Base-by-base conservation (phyloP, 2,329 filamentous ascomycete species). In the Alternaria ethzedia region DNA sequence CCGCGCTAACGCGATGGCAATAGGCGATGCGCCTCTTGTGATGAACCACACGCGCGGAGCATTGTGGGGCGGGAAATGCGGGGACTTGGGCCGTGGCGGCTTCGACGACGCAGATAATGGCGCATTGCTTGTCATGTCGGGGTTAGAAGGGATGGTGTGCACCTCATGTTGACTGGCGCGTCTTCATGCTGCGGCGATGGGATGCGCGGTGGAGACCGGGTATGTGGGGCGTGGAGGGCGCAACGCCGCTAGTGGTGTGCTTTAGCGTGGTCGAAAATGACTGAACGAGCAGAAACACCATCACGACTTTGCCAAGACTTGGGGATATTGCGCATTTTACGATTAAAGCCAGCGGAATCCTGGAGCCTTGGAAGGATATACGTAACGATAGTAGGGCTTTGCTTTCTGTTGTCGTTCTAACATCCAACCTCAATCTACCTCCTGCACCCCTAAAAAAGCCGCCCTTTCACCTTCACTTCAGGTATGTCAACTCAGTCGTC, bases 41-140 rank as follows among this genome's bases (percentile, higher is more conserved):
- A 99, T 84, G 76, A 99, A 90, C 96, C 96, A 98, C 74, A 95
- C 93, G 75, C 95, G 90, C 54, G 94, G 94, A 54, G 85, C 85
- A 75, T 86, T 85, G 78, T 89, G 87, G 28, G 84, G 82, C 45
- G 88, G 88, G 70, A 89, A 89, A 64, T 86, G 86, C 46, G 83
- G 83, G 9, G 78, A 80, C 32, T 71, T 75, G 20, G 78, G 76
- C 30, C 79, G 76, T 43, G 73, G 67, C 28, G 77, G 75, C 63
- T 77, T 75, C 6, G 74, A 71, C 20, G 75, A 70, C 64, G 20
- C 17, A 4, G 75, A 70, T 64, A 61, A 45, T 57, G 64, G 65
- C 20, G 61, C 63, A 25, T 32, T 63, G 21, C 61, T 70, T 30
- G 61, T 68, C 67, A 69, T 70, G 55, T 57, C 58, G 54, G 12